phyloP scores from a whole-genome alignment of 2,329 filamentous ascomycete species.

The Furcasterigmium sp. region DNA sequence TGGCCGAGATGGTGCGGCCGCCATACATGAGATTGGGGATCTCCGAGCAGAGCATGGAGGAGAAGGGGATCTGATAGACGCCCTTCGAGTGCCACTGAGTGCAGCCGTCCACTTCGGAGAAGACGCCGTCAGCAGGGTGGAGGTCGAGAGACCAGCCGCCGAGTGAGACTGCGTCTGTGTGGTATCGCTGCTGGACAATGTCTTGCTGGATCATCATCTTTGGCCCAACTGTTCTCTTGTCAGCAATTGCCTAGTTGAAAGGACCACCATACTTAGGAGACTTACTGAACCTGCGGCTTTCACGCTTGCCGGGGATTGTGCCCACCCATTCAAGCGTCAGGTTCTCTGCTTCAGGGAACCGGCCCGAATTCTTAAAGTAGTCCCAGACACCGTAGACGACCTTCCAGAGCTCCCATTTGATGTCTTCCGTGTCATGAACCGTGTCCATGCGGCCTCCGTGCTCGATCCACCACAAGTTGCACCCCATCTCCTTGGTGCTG shows the following conservation, averaged over 20 bases:
- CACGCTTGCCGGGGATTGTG: conserved; percentile 17
- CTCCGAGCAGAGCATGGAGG: conserved; percentile 17
- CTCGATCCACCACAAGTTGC: conserved; percentile 20
- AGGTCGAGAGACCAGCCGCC: conserved; percentile 19
- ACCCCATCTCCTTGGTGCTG: conserved; percentile 18
- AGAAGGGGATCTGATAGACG: conserved; percentile 19
- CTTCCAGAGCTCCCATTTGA: conserved; percentile 20
- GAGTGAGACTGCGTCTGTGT: conserved; percentile 15
- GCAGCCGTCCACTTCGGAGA: conserved; percentile 18
- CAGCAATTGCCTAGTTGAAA: no score
- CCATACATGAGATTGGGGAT: conserved; percentile 18
- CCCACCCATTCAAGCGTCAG: conserved; percentile 19
- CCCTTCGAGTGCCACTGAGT: conserved; percentile 17
- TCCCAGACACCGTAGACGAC: conserved; percentile 19
- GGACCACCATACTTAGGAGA: background rate
- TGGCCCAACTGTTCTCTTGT: conserved; percentile 13
- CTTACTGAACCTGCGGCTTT: conserved; percentile 17
- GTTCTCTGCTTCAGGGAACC: conserved; percentile 17
- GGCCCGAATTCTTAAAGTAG: conserved; percentile 19
- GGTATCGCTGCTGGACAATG: conserved; percentile 17
- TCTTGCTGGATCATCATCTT: conserved; percentile 18
- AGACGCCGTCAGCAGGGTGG: conserved; percentile 18
- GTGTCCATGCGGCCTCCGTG: conserved; percentile 18
- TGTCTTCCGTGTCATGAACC: conserved; percentile 18
- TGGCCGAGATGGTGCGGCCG: conserved; percentile 17